phyloP scores from a whole-genome alignment of 2,329 filamentous ascomycete species.

The Phoma sp. region DNA sequence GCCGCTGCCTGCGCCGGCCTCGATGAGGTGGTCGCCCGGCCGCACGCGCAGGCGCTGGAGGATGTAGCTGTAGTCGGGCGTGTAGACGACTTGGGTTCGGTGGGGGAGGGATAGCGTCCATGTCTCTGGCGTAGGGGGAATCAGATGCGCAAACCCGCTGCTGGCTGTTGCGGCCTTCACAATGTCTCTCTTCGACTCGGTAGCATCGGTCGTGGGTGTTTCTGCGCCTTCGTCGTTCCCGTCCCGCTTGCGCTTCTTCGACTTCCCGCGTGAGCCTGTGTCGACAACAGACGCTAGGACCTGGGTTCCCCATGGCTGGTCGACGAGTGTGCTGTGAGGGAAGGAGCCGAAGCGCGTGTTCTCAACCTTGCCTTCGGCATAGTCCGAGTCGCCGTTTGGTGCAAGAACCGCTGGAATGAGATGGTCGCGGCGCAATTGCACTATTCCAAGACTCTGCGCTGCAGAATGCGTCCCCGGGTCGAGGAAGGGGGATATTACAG shows the following conservation, averaged over 20 bases:
- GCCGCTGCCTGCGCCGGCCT: slow-evolving; percentile 82
- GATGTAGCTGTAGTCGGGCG: slow-evolving; percentile 85
- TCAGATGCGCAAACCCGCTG: slow-evolving; percentile 77
- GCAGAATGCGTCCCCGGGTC: slow-evolving; percentile 70
- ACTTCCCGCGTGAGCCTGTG: slow-evolving; percentile 82
- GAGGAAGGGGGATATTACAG: slow-evolving; percentile 75
- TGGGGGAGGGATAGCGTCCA: slow-evolving; percentile 84
- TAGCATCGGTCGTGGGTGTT: slow-evolving; percentile 22
- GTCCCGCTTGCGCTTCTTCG: slow-evolving; percentile 57
- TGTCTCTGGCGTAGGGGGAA: slow-evolving; percentile 80
- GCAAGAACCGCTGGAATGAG: slow-evolving; percentile 74
- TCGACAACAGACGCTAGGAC: slow-evolving; percentile 89
- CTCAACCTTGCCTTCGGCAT: slow-evolving; percentile 61
- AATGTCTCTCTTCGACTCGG: slow-evolving; percentile 44
- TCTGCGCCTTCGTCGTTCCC: slow-evolving; percentile 41
- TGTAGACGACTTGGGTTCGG: slow-evolving; percentile 86
- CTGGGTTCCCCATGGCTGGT: slow-evolving; percentile 89
- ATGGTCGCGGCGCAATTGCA: slow-evolving; percentile 88
- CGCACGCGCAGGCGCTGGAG: slow-evolving; percentile 77
- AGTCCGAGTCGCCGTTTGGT: slow-evolving; percentile 48
- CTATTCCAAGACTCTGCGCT: slow-evolving; percentile 75
- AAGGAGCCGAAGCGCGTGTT: slow-evolving; percentile 93
- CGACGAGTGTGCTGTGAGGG: slow-evolving; percentile 63
- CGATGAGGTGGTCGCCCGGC: slow-evolving; percentile 76
- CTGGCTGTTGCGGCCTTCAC: slow-evolving; percentile 59